Base-by-base conservation (phyloP, 1,284 basidiomycete genomes). In the Puccinia horiana region DNA sequence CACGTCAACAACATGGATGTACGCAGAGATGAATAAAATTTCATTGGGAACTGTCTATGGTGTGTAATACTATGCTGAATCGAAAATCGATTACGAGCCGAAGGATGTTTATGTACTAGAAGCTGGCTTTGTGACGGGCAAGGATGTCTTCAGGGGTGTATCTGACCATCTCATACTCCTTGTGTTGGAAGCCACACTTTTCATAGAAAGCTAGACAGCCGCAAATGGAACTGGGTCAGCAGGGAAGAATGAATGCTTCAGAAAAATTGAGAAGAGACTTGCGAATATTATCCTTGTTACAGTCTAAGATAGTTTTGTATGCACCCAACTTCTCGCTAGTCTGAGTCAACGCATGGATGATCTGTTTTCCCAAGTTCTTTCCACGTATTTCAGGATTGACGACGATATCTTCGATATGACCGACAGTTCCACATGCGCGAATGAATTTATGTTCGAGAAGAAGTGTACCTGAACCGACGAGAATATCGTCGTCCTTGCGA, bases 321-420 rank as follows among this genome's bases (percentile, higher is more conserved):
- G 86, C 85, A 9, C 86, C 86, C 4, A 83, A 67, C 12, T 65
- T 58, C 78, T 86, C 85, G 32, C 83, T 85, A 20, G 86, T 83
- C 8, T 84, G 83, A 18, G 86, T 86, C 37, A 87, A 83, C 3
- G 85, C 82, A 23, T 83, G 81, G 65, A 87, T 87, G 73, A 87
- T 83, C 1, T 83, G 74, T 83, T 85, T 86, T 18, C 86, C 86
- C 72, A 87, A 81, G 0, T 85, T 86, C 76, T 86, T 86, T 16
- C 86, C 86, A 61, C 87, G 86, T 14, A 84, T 84, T 23, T 82
- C 83, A 32, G 84, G 83, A 83, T 86, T 85, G 0, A 87, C 86
- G 16, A 86, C 86, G 58, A 87, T 87, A 72, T 87, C 86, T 82
- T 87, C 86, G 44, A 87, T 87, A 82, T 87, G 86, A 3, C 85